A percentile compares a stretch with the other conserved stretches of the same genome.
Evolutionary conservation across 2,329 filamentous ascomycete species (phyloP).

Genomic region (Clonostachys rhizophaga): DNA sequence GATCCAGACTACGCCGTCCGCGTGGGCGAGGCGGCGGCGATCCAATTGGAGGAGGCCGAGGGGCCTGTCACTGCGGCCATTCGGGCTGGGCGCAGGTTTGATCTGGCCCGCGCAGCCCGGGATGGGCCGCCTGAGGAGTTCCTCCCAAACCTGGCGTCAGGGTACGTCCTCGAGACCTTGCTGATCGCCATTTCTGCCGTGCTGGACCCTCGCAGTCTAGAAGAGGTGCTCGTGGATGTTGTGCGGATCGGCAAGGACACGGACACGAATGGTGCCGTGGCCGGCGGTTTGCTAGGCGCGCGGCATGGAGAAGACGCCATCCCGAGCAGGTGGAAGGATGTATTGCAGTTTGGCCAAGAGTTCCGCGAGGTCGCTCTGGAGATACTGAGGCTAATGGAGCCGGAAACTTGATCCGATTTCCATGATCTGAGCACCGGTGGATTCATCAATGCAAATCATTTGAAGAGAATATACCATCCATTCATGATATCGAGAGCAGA

Average conservation of each 20-base stretch:
- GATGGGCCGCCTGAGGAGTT: slow-evolving; percentile 15
- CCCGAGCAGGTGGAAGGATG: slow-evolving; percentile 30
- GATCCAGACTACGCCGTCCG: slow-evolving; percentile 16
- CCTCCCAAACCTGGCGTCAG: slow-evolving; percentile 21
- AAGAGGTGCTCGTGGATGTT: slow-evolving; percentile 38
- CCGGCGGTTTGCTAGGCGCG: slow-evolving; percentile 38
- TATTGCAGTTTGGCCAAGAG: slow-evolving; percentile 31
- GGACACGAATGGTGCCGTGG: slow-evolving; percentile 41
- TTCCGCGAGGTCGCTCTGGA: slow-evolving; percentile 15
- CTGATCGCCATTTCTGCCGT: slow-evolving; percentile 32
- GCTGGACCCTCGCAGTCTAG: slow-evolving; percentile 28
- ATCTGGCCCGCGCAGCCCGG: slow-evolving; percentile 17
- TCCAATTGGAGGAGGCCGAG: slow-evolving; percentile 10
- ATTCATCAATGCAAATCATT: no score
- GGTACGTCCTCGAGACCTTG: slow-evolving; percentile 37
- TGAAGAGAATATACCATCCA: no score
- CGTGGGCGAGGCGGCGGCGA: slow-evolving; percentile 13
- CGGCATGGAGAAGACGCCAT: slow-evolving; percentile 34
- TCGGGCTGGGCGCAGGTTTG: slow-evolving; percentile 15
- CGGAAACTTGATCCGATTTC: no score
- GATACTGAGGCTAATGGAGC: neutral
- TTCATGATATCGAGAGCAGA: no score
- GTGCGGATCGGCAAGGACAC: slow-evolving; percentile 37
- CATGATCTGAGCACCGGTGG: no score
- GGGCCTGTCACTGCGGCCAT: slow-evolving; percentile 16